Evolutionary conservation across 108 stramenopile species (phyloP).

Genomic region (Conticribra guillardii): DNA sequence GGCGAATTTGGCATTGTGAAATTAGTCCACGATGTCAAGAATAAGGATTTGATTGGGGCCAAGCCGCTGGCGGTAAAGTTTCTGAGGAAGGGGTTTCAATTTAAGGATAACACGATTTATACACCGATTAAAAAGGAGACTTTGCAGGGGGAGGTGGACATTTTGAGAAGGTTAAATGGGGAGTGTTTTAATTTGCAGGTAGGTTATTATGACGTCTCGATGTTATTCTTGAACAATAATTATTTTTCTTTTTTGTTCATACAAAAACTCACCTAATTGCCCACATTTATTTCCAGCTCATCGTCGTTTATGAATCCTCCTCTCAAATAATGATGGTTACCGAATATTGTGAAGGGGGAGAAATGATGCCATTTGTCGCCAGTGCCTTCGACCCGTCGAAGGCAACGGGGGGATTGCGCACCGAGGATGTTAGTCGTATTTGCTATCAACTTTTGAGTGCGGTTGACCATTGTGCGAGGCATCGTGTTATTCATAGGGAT

Average conservation of each 20-base stretch:
- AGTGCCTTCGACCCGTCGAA: constrained; percentile 36
- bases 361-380: constrained; percentile 82
- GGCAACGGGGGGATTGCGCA: constrained; percentile 61
- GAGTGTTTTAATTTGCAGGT: constrained; percentile 38
- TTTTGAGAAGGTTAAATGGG: constrained; percentile 66
- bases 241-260: no score
- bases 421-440: constrained; percentile 86
- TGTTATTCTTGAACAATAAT: not conserved
- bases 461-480: constrained; percentile 73
- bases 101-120: constrained; percentile 83
- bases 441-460: constrained; percentile 77
- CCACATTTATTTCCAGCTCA: constrained; percentile 35
- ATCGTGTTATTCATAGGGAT: constrained; percentile 74
- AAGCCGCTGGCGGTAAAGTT: constrained; percentile 71
- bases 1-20: constrained; percentile 87
- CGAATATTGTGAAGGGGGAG: constrained; percentile 79
- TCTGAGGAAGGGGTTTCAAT: constrained; percentile 74
- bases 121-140: constrained; percentile 73
- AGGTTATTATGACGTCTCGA: not conserved
- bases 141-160: constrained; percentile 70
- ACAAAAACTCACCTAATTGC: no score
- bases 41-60: constrained; percentile 19
- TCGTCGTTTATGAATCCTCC: constrained; percentile 72
- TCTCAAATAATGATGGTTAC: constrained; percentile 68
- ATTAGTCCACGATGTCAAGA: constrained; percentile 64